Evolutionary conservation across 2,329 filamentous ascomycete species (phyloP).

Genomic region (Gaeumannomyces tritici): DNA sequence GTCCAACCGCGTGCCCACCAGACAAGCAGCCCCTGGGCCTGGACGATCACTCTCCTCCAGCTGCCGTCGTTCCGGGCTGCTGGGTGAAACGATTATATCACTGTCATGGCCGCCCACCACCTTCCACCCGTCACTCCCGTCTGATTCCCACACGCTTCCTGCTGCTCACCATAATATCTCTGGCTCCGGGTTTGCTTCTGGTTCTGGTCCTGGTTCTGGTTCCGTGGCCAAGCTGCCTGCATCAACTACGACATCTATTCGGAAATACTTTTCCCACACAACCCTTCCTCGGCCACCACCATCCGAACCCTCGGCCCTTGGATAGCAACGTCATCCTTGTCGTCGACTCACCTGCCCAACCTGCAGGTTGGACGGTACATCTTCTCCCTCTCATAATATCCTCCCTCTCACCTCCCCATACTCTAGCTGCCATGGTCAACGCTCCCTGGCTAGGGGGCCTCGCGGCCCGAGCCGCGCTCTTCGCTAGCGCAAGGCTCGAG

Average conservation of each 20-base stretch:
- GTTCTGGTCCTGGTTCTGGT: not conserved
- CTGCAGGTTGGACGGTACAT: not conserved
- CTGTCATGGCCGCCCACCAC: not conserved
- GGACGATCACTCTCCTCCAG: not conserved
- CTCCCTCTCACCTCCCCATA: not conserved
- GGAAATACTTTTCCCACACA: not conserved
- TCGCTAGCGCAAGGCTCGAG: conserved; percentile 7
- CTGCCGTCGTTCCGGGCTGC: not conserved
- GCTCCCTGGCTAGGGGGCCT: conserved; percentile 9
- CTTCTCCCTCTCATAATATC: not conserved
- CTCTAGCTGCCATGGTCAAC: conserved; percentile 1
- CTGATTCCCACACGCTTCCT: not conserved
- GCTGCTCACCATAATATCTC: not conserved
- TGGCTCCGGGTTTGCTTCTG: not conserved
- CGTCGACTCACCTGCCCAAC: not conserved
- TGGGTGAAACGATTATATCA: not conserved
- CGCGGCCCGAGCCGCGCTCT: conserved; percentile 12
- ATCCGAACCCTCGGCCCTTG: not conserved
- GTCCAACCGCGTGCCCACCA: not conserved
- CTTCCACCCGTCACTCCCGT: not conserved
- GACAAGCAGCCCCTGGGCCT: not conserved
- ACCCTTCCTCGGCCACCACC: not conserved
- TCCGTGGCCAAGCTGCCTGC: not conserved
- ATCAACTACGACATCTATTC: not conserved
- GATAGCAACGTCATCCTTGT: not conserved